A percentile compares a stretch with the other conserved stretches of the same genome.
Conservation (phyloP, 1,139 yeast genomes). For the Yamadazyma buinensis region DNA sequence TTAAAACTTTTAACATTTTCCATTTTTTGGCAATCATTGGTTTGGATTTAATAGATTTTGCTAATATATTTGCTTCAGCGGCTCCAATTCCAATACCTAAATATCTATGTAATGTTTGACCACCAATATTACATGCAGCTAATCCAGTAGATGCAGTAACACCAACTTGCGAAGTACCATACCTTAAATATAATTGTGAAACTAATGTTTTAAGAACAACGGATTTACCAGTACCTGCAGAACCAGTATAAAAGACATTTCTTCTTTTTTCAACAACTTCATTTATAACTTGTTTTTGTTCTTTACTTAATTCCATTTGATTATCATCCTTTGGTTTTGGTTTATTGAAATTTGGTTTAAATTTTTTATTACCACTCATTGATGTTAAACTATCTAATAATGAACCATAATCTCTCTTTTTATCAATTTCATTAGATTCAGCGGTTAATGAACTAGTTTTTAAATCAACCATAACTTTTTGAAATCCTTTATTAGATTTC, state of each 20-base stretch:
- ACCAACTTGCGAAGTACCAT: slow-evolving; percentile 54
- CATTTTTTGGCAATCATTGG: slow-evolving; percentile 49
- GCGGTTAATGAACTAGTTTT: slow-evolving; percentile 10
- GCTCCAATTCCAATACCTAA: slow-evolving; percentile 75
- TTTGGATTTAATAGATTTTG: slow-evolving; percentile 44
- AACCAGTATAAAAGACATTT: slow-evolving; percentile 70
- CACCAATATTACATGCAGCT: slow-evolving; percentile 87
- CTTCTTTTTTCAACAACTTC: slow-evolving; percentile 53
- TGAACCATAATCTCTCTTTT: neutral
- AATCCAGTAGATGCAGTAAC: slow-evolving; percentile 90
- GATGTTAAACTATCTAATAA: slow-evolving; percentile 8
- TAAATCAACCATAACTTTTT: slow-evolving; percentile 10
- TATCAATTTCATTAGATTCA: neutral
- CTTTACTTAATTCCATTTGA: slow-evolving; percentile 35
- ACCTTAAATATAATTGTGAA: slow-evolving; percentile 28
- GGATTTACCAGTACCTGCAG: slow-evolving; percentile 88
- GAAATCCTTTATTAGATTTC: neutral
- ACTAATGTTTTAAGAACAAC: slow-evolving; percentile 64
- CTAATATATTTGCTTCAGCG: slow-evolving; percentile 41
- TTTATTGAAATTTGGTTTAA: slow-evolving; percentile 4
- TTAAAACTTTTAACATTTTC: slow-evolving; percentile 57
- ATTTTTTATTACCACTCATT: slow-evolving; percentile 4
- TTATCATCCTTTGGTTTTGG: neutral
- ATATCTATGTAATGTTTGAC: slow-evolving; percentile 74
- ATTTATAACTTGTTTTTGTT: slow-evolving; percentile 67